Evolutionary conservation across 176 grass and related monocot species (phyloP).

Genomic region (Lolium rigidum): DNA sequence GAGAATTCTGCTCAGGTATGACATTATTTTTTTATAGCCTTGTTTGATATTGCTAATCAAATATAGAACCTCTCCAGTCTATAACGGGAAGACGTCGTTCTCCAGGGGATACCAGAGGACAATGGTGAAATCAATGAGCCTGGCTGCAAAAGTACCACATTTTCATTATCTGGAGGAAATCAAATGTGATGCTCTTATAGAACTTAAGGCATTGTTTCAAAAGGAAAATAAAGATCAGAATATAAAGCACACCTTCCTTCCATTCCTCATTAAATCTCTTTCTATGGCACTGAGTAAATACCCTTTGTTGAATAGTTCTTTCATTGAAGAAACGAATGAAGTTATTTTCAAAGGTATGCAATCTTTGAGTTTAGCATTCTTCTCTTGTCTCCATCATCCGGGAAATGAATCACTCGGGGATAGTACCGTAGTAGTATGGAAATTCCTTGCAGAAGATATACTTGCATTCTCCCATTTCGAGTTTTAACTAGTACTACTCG

Average conservation of each 20-base stretch:
- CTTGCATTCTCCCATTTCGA: not conserved
- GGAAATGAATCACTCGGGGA: not conserved
- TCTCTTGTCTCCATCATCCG: not conserved
- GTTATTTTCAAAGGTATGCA: constrained; percentile 83
- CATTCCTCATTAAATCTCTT: constrained; percentile 93
- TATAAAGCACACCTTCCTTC: constrained; percentile 93
- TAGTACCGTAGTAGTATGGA: not conserved
- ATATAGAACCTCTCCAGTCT: not conserved
- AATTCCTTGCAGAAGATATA: not conserved
- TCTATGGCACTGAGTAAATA: constrained; percentile 86
- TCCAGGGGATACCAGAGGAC: constrained; percentile 92
- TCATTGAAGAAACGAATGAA: constrained; percentile 76
- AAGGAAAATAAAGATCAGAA: constrained; percentile 78
- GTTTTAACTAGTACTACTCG: not conserved
- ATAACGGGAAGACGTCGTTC: constrained; percentile 20
- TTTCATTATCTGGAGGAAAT: constrained; percentile 98
- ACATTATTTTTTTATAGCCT: constrained; percentile 3
- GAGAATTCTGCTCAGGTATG: constrained; percentile 76
- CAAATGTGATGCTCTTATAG: constrained; percentile 81
- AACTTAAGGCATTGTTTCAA: constrained; percentile 76
- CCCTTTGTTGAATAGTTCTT: constrained; percentile 88
- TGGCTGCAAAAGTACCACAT: constrained; percentile 92
- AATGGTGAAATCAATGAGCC: constrained; percentile 94
- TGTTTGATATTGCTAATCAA: not conserved
- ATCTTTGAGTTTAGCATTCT: not conserved